A percentile compares a stretch with the other conserved stretches of the same genome.
Conservation (phyloP, 768 basidiomycete genomes). For the Punctularia strigosozonata region DNA sequence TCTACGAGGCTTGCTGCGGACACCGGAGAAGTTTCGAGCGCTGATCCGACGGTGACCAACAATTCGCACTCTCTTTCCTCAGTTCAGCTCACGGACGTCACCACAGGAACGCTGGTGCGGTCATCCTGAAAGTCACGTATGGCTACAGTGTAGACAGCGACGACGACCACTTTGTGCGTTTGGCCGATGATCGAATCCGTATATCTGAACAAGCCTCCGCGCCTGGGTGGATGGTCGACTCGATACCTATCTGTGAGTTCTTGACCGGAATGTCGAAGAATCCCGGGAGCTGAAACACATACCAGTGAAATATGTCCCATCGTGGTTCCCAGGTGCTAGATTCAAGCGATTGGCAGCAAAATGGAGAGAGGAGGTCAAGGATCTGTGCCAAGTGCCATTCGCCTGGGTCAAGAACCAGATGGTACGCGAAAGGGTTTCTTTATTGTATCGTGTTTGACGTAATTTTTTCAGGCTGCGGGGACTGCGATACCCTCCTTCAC, state of each 20-base stretch:
- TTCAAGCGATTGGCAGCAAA: slow-evolving; percentile 8
- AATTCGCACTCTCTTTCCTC: too few species aligned
- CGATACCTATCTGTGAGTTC: slow-evolving; percentile 5
- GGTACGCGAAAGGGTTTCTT: slow-evolving; percentile 7
- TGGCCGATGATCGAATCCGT: not conserved
- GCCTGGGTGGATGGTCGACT: slow-evolving; percentile 10
- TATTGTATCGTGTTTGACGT: too few species aligned
- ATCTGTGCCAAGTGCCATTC: slow-evolving; percentile 7
- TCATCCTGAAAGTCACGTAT: slow-evolving; percentile 6
- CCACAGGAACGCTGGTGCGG: not conserved
- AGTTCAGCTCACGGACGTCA: too few species aligned
- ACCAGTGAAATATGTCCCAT: slow-evolving; percentile 9
- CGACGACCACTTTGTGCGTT: slow-evolving; percentile 3
- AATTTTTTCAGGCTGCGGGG: not conserved
- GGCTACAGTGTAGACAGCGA: slow-evolving; percentile 3
- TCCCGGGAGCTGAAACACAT: not conserved
- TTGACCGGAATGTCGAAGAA: not conserved
- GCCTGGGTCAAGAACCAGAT: slow-evolving; percentile 10
- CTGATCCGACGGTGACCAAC: too few species aligned
- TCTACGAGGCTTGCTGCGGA: too few species aligned
- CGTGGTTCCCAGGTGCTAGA: slow-evolving; percentile 12
- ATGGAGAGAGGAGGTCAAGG: slow-evolving; percentile 4
- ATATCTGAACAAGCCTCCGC: not conserved
- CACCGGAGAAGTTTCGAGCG: too few species aligned
- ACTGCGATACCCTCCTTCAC: not conserved